These are phyloP conservation scores for Scheffersomyces illinoinensis DNA, from an alignment of 1,139 yeast species.

Conservation along the genomic window DNA sequence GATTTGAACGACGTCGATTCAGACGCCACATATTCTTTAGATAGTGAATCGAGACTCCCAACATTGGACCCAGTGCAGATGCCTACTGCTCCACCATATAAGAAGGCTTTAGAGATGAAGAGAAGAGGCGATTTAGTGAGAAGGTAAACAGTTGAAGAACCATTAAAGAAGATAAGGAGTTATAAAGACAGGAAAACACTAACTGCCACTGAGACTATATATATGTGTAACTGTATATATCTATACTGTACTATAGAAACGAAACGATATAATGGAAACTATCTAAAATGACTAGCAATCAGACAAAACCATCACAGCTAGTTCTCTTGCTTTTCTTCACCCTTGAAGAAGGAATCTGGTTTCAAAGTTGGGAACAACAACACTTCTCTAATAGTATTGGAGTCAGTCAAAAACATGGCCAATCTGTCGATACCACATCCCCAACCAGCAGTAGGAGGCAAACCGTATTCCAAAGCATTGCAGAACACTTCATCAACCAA, in stretches of 20 bases:
- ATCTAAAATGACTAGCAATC: not conserved
- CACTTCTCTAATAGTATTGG: slow-evolving; percentile 97
- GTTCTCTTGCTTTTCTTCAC: slow-evolving; percentile 28
- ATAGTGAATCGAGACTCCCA: slow-evolving; percentile 33
- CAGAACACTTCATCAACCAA: slow-evolving; percentile 94
- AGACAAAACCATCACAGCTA: not conserved
- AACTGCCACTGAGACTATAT: not conserved
- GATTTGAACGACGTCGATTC: slow-evolving; percentile 85
- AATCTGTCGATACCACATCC: slow-evolving; percentile 99
- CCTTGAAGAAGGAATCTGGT: slow-evolving; percentile 67
- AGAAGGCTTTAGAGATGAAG: slow-evolving; percentile 84
- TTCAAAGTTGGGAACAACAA: slow-evolving; percentile 97
- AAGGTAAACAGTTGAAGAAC: slow-evolving; percentile 9
- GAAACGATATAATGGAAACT: not conserved
- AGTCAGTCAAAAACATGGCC: slow-evolving; percentile 96
- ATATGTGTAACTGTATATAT: not conserved
- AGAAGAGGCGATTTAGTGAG: slow-evolving; percentile 61
- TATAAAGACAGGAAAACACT: too few relatives aligned
- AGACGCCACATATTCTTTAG: slow-evolving; percentile 87
- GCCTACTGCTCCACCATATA: slow-evolving; percentile 97
- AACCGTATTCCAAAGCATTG: slow-evolving; percentile 96
- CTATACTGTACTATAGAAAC: not conserved
- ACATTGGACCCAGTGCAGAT: slow-evolving; percentile 87
- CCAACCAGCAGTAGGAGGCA: slow-evolving; percentile 99
- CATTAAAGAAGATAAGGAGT: not conserved